Evolutionary conservation across 768 basidiomycete genomes (phyloP).

Genomic region (Tricholoma terreum): DNA sequence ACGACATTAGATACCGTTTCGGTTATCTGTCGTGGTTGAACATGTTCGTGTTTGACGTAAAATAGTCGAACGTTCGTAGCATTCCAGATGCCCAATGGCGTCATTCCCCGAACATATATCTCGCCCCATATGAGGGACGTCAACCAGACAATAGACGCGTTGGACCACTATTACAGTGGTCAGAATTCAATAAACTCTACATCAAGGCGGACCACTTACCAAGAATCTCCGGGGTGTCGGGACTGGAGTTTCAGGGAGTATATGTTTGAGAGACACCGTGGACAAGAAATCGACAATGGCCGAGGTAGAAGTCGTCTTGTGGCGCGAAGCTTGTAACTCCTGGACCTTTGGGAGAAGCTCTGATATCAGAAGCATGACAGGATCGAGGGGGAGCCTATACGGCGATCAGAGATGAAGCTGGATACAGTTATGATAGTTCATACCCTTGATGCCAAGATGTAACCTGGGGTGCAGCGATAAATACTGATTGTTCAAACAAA

Average conservation of each 20-base stretch:
- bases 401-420: constrained; percentile 6
- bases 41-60: constrained; percentile 83
- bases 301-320: constrained; percentile 59
- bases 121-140: constrained; percentile 95
- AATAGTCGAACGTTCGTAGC: constrained; percentile 87
- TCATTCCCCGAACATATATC: constrained; percentile 87
- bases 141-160: constrained; percentile 88
- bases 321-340: constrained; percentile 67
- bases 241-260: constrained; percentile 69
- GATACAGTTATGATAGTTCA: constrained; percentile 14
- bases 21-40: constrained; percentile 65
- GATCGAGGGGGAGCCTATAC: constrained; percentile 79
- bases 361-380: constrained; percentile 82
- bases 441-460: constrained; percentile 97
- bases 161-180: constrained; percentile 70
- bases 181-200: constrained; percentile 4
- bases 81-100: constrained; percentile 87
- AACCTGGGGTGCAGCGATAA: constrained; percentile 43
- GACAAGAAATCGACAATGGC: constrained; percentile 75
- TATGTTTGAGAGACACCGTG: constrained; percentile 61
- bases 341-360: constrained; percentile 86
- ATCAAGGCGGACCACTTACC: constrained; percentile 40
- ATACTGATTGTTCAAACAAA: background rate
- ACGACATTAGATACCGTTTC: constrained; percentile 81
- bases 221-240: constrained; percentile 71